Evolutionary conservation across 495 filamentous ascomycete species (phyloP).

Genomic region (Neurospora hispaniola): DNA sequence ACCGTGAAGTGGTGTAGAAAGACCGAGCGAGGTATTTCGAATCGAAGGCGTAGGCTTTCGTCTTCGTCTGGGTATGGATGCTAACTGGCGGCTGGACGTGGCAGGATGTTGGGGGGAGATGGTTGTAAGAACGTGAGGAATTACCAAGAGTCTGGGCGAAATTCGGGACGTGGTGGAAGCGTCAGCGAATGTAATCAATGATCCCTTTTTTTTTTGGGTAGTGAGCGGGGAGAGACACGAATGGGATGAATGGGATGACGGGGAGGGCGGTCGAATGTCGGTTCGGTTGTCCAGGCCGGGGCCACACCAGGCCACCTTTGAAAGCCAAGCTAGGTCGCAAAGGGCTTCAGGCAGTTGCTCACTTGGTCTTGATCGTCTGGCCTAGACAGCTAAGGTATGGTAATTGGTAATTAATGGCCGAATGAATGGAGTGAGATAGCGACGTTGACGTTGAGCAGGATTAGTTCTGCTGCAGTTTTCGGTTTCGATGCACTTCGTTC

Average conservation of each 20-base stretch:
- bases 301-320: background rate
- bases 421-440: background rate
- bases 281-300: background rate
- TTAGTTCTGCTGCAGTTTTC: background rate
- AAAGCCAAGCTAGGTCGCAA: background rate
- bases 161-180: background rate
- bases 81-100: background rate
- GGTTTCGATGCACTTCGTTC: background rate
- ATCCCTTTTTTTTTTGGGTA: background rate
- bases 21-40: background rate
- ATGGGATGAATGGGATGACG: background rate
- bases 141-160: background rate
- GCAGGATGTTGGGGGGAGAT: background rate
- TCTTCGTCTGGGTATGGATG: background rate
- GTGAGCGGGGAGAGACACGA: background rate
- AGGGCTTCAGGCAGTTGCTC: background rate
- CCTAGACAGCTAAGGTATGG: background rate
- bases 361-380: background rate
- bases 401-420: background rate
- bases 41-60: background rate
- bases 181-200: constrained; percentile 1
- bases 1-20: background rate
- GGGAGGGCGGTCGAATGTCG: background rate
- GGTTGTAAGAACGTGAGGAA: background rate
- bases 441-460: background rate